Base-by-base conservation (phyloP, 192 early-diverging fungal genomes). In the Backusella mclennaniae region DNA sequence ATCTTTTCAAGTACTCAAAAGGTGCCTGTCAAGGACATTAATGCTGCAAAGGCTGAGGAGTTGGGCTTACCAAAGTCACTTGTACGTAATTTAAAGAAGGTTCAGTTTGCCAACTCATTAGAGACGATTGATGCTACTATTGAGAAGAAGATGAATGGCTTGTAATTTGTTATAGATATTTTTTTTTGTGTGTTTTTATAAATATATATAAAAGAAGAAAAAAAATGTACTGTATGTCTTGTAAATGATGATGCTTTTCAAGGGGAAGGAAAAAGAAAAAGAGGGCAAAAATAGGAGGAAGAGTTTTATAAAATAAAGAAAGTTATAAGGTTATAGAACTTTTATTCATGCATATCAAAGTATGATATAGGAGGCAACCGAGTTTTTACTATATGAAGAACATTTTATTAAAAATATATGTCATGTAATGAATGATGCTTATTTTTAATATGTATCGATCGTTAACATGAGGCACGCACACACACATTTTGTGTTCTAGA, bases 61-160 rank as follows among this genome's bases (percentile, higher is more conserved):
- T 42, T 77, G 21, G 66, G 63, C 11, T 73, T 81, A 17, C 33
- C 76, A 26, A 75, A 74, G 33, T 56, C 73, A 14, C 53, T 82
- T 52, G 35, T 78, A 12, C 80, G 80, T 75, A 74, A 82, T 66
- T 36, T 82, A 8, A 82, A 78, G 44, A 82, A 82, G 66, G 76
- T 82, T 0, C 80, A 82, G 49, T 70, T 79, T 41, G 29, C 73
- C 4, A 79, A 79, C 29, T 59, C 46, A 29, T 4, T 75, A n/a
- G 73, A 79, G 35, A 36, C 66, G 17, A 49, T 79, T 29, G 66
- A 74, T 29, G 15, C 67, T 23, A 67, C 46, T 49, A 49, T 79
- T 41, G 49, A 79, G 35, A 74, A 79, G 78, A 38, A 79, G 36
- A 69, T 75, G 36, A 17, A 6, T 26, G 21, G 29, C 23, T 33